These are phyloP conservation scores for Trifolium pratense DNA, from an alignment of 306 rosid genomes.

Conservation along the genomic window DNA sequence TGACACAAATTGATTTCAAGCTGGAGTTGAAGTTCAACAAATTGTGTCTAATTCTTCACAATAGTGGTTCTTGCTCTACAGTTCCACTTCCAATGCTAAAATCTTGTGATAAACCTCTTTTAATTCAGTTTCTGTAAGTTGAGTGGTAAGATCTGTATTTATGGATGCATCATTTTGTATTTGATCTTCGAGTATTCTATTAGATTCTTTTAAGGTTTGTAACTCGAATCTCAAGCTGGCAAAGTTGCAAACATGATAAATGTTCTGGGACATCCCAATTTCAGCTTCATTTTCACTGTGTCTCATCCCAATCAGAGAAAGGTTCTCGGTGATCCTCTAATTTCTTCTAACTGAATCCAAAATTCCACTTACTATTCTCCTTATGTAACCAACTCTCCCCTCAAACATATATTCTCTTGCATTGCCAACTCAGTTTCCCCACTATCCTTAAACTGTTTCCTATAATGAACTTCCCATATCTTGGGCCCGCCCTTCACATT, in stretches of 20 bases:
- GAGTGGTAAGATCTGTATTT: constrained; percentile 55
- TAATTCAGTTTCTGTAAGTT: constrained; percentile 57
- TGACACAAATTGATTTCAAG: constrained; percentile 39
- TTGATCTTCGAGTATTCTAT: constrained; percentile 52
- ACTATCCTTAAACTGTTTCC: background rate
- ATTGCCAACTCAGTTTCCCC: background rate
- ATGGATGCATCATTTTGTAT: constrained; percentile 44
- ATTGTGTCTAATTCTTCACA: constrained; percentile 80
- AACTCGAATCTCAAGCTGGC: constrained; percentile 62
- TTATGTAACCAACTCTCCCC: background rate
- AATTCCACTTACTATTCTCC: background rate
- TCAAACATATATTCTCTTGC: background rate
- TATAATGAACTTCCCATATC: background rate
- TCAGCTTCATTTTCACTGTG: constrained; percentile 67
- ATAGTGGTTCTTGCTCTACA: constrained; percentile 55
- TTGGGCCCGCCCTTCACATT: background rate
- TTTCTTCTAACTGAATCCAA: background rate
- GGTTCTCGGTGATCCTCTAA: background rate
- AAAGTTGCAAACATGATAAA: no score
- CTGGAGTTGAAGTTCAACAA: constrained; percentile 80
- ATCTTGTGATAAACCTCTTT: constrained; percentile 60
- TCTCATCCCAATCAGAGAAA: constrained; percentile 63
- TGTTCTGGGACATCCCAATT: constrained; percentile 37
- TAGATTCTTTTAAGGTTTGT: constrained; percentile 52
- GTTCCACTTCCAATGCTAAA: constrained; percentile 68